Conservation (phyloP, 345 rosid species). For the Firmiana major region DNA sequence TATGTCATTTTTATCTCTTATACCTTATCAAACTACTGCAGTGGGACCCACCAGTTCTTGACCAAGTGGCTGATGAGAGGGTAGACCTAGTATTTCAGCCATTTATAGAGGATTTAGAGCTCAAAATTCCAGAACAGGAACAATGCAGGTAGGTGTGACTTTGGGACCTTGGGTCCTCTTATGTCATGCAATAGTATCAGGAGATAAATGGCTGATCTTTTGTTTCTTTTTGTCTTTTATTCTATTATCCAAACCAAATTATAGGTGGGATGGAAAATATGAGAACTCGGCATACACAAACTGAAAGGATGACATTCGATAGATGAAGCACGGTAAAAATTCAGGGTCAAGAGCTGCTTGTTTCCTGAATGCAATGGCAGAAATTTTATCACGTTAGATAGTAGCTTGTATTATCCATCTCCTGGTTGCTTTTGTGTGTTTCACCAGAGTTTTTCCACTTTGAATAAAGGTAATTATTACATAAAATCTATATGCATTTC, state of each 20-base stretch:
- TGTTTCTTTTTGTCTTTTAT: background rate
- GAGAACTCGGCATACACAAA: constrained; percentile 55
- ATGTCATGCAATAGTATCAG: background rate
- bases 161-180: background rate
- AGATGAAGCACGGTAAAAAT: constrained; percentile 2
- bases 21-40: constrained; percentile 19
- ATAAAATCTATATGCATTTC: background rate
- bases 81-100: constrained; percentile 57
- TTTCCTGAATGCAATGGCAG: background rate
- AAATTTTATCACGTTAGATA: background rate
- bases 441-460: background rate
- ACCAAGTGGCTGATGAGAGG: constrained; percentile 53
- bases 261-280: constrained; percentile 83
- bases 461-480: background rate
- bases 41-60: constrained; percentile 75
- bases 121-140: constrained; percentile 65
- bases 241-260: constrained; percentile 2
- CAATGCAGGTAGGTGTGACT: constrained; percentile 46
- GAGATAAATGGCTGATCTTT: background rate
- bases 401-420: background rate
- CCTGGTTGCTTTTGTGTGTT: background rate
- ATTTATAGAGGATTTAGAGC: constrained; percentile 59
- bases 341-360: background rate
- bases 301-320: background rate
- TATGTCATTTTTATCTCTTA: constrained; percentile 3